Percentiles rank a stretch among this genome's conserved stretches.
These are phyloP conservation scores for Deuterostichococcus epilithicus DNA, from an alignment of 139 green algal genomes.

Conservation along the genomic window DNA sequence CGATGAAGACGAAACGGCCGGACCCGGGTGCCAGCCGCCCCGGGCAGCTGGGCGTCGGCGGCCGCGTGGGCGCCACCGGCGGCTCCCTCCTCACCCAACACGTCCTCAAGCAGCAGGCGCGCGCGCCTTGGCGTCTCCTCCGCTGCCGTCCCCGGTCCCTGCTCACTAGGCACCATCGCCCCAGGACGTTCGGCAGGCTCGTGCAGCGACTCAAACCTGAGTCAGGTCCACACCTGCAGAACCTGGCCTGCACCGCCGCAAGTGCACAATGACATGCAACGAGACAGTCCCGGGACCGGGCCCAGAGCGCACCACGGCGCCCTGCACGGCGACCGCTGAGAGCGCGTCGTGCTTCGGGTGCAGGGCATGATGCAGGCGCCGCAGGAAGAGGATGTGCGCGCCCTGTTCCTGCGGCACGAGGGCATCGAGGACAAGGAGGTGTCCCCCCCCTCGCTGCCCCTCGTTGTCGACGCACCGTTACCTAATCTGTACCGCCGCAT, in stretches of 20 bases:
- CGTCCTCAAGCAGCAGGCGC: conserved; percentile 63
- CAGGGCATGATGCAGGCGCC: conserved; percentile 61
- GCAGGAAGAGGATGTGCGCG: conserved; percentile 58
- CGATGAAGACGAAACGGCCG: conserved; percentile 47
- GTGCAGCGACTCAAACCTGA: background rate
- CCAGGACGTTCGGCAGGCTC: background rate
- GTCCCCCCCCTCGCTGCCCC: background rate
- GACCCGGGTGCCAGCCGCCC: conserved; percentile 49
- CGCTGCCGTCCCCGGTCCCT: background rate
- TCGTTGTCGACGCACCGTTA: too few species aligned
- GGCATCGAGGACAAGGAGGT: conserved; percentile 45
- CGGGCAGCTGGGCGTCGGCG: conserved; percentile 50
- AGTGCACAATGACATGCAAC: background rate
- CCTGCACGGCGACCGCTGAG: background rate
- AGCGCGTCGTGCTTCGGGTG: background rate
- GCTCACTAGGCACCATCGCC: background rate
- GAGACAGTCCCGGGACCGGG: background rate
- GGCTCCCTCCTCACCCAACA: conserved; percentile 85
- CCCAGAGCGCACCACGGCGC: background rate
- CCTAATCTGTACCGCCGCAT: too few species aligned
- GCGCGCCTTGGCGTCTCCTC: background rate
- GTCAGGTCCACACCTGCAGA: background rate
- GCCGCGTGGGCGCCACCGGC: conserved; percentile 66
- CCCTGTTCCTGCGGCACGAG: conserved; percentile 65
- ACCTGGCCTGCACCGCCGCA: background rate